phyloP scores from a whole-genome alignment of 1,284 basidiomycete species.

The Cutaneotrichosporon sp. region DNA sequence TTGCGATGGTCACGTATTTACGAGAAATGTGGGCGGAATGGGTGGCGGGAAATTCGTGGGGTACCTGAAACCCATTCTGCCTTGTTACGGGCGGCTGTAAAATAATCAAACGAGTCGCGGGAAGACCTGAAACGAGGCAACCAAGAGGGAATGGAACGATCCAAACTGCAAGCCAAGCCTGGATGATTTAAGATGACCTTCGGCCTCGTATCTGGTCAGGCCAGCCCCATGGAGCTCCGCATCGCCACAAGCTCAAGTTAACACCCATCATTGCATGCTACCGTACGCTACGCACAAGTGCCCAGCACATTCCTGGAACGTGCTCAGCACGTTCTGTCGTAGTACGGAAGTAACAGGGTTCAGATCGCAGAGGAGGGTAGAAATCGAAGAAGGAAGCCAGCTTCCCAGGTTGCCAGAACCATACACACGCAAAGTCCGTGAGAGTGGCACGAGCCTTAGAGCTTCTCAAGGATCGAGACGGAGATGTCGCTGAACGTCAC shows the following conservation, averaged over 20 bases:
- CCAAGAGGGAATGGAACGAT: constrained; percentile 1
- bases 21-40: constrained; percentile 2
- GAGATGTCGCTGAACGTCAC: constrained; percentile 8
- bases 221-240: not conserved
- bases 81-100: not conserved
- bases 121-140: not conserved
- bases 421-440: not conserved
- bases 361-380: not conserved
- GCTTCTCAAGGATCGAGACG: constrained; percentile 10
- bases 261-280: not conserved
- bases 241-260: not conserved
- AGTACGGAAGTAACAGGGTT: not conserved
- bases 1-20: constrained; percentile 2
- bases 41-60: constrained; percentile 1
- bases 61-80: constrained; percentile 1
- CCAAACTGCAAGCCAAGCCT: not conserved
- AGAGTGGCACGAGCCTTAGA: not conserved
- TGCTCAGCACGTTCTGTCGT: not conserved
- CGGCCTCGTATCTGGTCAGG: not conserved
- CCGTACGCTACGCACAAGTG: not conserved
- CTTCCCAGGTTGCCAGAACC: constrained; percentile 3
- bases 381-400: constrained; percentile 4
- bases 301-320: not conserved
- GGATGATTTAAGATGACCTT: not conserved
- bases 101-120: not conserved